phyloP scores from a whole-genome alignment of 2,329 filamentous ascomycete genomes.

The Sarocladium oryzae region DNA sequence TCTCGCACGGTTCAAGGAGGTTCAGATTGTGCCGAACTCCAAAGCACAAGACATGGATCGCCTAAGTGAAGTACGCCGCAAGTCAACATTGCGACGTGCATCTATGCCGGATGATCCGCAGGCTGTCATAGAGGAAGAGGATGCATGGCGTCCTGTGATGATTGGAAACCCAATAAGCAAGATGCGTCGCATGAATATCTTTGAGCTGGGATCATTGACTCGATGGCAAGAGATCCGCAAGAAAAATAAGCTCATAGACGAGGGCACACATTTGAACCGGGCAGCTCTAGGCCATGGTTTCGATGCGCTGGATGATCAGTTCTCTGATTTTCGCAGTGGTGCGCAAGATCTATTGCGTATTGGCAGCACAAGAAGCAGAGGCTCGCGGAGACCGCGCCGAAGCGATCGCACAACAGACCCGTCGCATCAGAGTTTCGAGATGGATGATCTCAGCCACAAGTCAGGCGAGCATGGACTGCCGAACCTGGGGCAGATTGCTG shows the following conservation, averaged over 20 bases:
- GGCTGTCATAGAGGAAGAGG: constrained; percentile 41
- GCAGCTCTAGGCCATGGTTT: constrained; percentile 28
- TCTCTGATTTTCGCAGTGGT: constrained; percentile 27
- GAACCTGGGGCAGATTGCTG: background rate
- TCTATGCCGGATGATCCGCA: constrained; percentile 32
- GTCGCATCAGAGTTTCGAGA: constrained; percentile 17
- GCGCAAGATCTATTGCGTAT: constrained; percentile 24
- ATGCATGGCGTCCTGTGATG: constrained; percentile 62
- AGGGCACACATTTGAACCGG: constrained; percentile 29
- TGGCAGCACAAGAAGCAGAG: constrained; percentile 19
- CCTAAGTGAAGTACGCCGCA: constrained; percentile 41
- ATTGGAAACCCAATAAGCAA: constrained; percentile 66
- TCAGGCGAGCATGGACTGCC: background rate
- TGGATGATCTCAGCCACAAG: constrained; percentile 15
- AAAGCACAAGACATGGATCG: constrained; percentile 48
- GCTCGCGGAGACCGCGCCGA: constrained; percentile 11
- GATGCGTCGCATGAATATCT: constrained; percentile 61
- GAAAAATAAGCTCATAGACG: constrained; percentile 51
- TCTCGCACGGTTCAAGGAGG: constrained; percentile 57
- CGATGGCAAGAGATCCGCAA: constrained; percentile 67
- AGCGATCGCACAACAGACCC: constrained; percentile 10
- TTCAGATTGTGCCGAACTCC: constrained; percentile 63
- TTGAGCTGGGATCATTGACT: constrained; percentile 62
- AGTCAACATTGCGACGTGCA: constrained; percentile 38
- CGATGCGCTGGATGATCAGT: constrained; percentile 29